Percentiles rank a stretch among this genome's conserved stretches.
Evolutionary conservation across 2,329 filamentous ascomycete genomes (phyloP).

Genomic region (Aspergillus melleus): DNA sequence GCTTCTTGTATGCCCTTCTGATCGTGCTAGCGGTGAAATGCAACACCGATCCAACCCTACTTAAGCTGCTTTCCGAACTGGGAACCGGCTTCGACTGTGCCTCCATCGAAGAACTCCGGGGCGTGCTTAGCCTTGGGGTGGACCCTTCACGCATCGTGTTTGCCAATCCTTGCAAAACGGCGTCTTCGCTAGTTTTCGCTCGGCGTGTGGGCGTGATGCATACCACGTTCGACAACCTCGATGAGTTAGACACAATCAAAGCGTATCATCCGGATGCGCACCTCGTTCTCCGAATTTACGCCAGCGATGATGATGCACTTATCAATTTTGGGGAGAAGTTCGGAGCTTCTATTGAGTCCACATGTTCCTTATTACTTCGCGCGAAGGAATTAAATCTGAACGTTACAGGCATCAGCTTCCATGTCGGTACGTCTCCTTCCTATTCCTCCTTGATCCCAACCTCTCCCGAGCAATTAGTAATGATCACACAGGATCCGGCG

Average conservation of each 20-base stretch:
- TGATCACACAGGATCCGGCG: conserved; percentile 18
- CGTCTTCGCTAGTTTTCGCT: conserved; percentile 21
- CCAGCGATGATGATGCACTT: conserved; percentile 5
- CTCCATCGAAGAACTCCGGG: conserved; percentile 26
- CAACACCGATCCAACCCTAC: conserved; percentile 26
- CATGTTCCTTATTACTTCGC: conserved; percentile 15
- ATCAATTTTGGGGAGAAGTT: conserved; percentile 9
- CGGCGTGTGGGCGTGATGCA: conserved; percentile 14
- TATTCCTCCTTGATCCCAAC: background rate
- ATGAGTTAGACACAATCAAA: conserved; percentile 27
- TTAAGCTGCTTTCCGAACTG: conserved; percentile 24
- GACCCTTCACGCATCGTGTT: conserved; percentile 28
- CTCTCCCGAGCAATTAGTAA: background rate
- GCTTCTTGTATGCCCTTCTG: background rate
- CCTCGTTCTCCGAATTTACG: conserved; percentile 22
- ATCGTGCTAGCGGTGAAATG: conserved; percentile 28
- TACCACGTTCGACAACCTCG: conserved; percentile 31
- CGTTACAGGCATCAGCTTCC: conserved; percentile 30
- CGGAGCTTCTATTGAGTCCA: background rate
- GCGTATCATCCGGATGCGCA: conserved; percentile 20
- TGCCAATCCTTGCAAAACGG: conserved; percentile 29
- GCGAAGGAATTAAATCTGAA: conserved; percentile 23
- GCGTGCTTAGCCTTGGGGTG: conserved; percentile 24
- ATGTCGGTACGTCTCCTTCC: conserved; percentile 22
- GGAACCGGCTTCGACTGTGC: conserved; percentile 31